A percentile compares a stretch with the other conserved stretches of the same genome.
These are phyloP conservation scores for Starmerella geochares DNA, from an alignment of 805 yeast species.

Conservation along the genomic window DNA sequence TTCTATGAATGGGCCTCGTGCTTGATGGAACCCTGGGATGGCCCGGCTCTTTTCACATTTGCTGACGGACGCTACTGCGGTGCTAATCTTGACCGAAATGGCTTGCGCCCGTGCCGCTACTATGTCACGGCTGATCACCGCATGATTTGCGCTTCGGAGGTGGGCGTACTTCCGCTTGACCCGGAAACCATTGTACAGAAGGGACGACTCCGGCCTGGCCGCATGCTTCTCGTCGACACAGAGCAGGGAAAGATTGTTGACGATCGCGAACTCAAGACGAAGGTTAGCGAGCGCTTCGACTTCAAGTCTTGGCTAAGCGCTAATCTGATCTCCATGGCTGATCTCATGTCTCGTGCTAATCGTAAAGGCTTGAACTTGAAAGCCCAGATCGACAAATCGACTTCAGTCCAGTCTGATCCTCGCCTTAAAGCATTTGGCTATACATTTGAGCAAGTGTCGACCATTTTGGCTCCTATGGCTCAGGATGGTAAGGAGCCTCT, in stretches of 20 bases:
- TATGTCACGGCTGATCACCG: slow-evolving; percentile 90
- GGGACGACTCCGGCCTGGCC: slow-evolving; percentile 93
- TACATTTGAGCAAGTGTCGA: slow-evolving; percentile 82
- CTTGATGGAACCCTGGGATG: slow-evolving; percentile 99
- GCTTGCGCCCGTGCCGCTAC: slow-evolving; percentile 95
- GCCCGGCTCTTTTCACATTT: slow-evolving; percentile 93
- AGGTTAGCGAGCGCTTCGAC: slow-evolving; percentile 73
- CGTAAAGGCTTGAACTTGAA: slow-evolving; percentile 31
- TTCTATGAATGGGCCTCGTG: slow-evolving; percentile 99
- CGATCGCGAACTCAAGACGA: slow-evolving; percentile 73
- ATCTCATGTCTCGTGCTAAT: slow-evolving; percentile 52
- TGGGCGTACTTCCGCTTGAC: slow-evolving; percentile 87
- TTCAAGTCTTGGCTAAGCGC: slow-evolving; percentile 90
- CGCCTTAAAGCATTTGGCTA: slow-evolving; percentile 80
- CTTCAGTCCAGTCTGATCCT: slow-evolving; percentile 66
- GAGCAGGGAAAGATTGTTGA: slow-evolving; percentile 87
- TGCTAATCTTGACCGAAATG: slow-evolving; percentile 94
- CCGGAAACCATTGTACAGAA: slow-evolving; percentile 73
- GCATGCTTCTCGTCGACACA: slow-evolving; percentile 91
- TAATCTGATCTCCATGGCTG: slow-evolving; percentile 74
- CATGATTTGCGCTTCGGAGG: slow-evolving; percentile 96
- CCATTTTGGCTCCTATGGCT: slow-evolving; percentile 89
- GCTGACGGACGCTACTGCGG: slow-evolving; percentile 98
- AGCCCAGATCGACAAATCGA: slow-evolving; percentile 21
- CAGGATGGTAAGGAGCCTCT: slow-evolving; percentile 82